These are phyloP conservation scores for Neurospora discreta DNA, from an alignment of 495 filamentous ascomycete species.

Conservation along the genomic window DNA sequence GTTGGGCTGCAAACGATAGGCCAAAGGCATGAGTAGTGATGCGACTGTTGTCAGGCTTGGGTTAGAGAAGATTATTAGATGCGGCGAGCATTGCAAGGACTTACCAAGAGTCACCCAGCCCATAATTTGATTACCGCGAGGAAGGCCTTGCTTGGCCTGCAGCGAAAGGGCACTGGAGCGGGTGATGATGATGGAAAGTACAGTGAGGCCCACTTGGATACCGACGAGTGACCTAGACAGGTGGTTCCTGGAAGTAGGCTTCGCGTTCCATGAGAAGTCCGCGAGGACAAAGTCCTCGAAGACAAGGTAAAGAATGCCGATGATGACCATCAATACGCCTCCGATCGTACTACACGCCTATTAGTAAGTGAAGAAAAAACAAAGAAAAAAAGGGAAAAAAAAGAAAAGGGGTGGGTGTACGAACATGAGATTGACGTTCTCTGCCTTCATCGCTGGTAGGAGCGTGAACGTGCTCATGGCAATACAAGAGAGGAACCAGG, in stretches of 20 bases:
- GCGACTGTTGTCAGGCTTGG: constrained; percentile 41
- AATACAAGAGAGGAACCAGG: constrained; percentile 67
- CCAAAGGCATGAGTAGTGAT: constrained; percentile 70
- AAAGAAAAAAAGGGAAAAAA: not conserved
- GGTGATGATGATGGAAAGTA: constrained; percentile 78
- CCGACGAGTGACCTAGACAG: constrained; percentile 33
- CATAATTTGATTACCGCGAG: constrained; percentile 75
- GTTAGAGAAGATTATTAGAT: constrained; percentile 1
- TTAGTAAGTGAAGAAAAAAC: constrained; percentile 18
- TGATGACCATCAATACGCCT: constrained; percentile 63
- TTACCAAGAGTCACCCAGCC: constrained; percentile 78
- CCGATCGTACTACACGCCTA: constrained; percentile 50
- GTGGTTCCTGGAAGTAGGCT: constrained; percentile 17
- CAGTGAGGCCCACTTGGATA: constrained; percentile 60
- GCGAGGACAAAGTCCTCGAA: constrained; percentile 64
- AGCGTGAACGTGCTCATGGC: constrained; percentile 88
- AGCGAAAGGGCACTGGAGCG: constrained; percentile 68
- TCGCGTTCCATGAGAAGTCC: constrained; percentile 24
- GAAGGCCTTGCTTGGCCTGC: constrained; percentile 80
- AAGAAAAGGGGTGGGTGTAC: constrained; percentile 16
- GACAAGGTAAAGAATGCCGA: constrained; percentile 70
- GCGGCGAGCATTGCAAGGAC: constrained; percentile 10
- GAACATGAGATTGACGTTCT: constrained; percentile 69
- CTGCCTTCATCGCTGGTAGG: constrained; percentile 74
- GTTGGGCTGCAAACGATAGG: constrained; percentile 72